Percentiles rank a stretch among this genome's conserved stretches.
phyloP scores from a whole-genome alignment of 352 stramenopile genomes.

The Phytopythium delawarense region DNA sequence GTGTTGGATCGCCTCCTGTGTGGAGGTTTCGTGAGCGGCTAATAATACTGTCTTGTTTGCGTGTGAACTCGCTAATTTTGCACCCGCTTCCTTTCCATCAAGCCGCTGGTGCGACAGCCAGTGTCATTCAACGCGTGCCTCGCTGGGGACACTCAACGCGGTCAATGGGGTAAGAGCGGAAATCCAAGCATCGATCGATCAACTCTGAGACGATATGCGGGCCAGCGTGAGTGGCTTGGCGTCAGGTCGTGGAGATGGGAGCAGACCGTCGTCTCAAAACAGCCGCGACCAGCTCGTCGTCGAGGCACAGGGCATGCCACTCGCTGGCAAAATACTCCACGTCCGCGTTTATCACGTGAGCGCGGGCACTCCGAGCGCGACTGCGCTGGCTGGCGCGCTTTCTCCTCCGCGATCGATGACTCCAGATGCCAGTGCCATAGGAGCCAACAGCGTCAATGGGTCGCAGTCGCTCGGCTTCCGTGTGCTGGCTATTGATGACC shows the following conservation, averaged over 20 bases:
- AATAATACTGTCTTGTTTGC: background rate
- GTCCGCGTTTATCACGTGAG: slow-evolving; percentile 33
- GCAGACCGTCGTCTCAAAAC: slow-evolving; percentile 2
- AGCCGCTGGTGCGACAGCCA: background rate
- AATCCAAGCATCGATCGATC: background rate
- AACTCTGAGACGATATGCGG: background rate
- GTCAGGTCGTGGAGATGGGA: background rate
- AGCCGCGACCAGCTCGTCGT: slow-evolving; percentile 26
- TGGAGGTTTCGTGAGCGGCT: background rate
- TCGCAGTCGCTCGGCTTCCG: slow-evolving; percentile 26
- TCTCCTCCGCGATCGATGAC: background rate
- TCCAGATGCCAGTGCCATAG: background rate
- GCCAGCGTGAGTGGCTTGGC: background rate
- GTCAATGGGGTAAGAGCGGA: background rate
- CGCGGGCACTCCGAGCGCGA: background rate
- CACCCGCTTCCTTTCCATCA: background rate
- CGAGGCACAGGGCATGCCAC: slow-evolving; percentile 24
- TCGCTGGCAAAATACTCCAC: slow-evolving; percentile 29
- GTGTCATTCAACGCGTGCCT: background rate
- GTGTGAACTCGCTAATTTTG: slow-evolving; percentile 1
- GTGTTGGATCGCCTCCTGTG: background rate
- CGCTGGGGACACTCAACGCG: background rate
- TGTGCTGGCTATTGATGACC: slow-evolving; percentile 53
- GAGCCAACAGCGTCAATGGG: background rate
- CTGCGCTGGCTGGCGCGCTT: background rate